Evolutionary conservation across 148 eudicot genomes (phyloP).

Genomic region (Mesembryanthemum crystallinum): DNA sequence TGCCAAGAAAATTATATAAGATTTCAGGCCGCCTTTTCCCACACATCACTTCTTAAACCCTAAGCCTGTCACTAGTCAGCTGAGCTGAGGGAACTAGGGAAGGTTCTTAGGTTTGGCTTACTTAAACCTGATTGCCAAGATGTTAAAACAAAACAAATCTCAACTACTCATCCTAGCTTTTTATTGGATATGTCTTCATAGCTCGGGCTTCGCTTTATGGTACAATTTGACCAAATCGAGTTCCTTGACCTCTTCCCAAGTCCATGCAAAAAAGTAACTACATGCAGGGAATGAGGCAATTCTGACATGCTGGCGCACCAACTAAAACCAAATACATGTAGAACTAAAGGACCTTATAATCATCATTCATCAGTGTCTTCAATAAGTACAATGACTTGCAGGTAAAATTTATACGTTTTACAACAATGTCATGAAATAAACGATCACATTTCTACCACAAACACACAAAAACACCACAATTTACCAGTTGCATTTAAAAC

Average conservation of each 20-base stretch:
- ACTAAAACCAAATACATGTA: background rate
- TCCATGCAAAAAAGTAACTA: background rate
- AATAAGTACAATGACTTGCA: background rate
- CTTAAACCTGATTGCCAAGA: background rate
- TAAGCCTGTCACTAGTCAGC: background rate
- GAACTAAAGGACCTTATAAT: background rate
- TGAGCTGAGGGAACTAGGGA: too few relatives aligned
- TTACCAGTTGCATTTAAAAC: background rate
- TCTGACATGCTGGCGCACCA: background rate
- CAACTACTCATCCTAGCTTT: background rate
- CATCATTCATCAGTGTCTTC: background rate
- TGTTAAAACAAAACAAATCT: background rate
- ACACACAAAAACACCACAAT: background rate
- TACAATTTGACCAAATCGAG: background rate
- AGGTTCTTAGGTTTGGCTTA: background rate
- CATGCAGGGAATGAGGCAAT: background rate
- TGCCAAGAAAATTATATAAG: background rate
- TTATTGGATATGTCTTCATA: background rate
- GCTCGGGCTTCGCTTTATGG: background rate
- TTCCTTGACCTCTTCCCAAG: background rate
- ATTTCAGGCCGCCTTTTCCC: background rate
- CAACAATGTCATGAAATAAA: background rate
- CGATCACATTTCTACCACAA: background rate
- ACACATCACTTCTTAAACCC: background rate
- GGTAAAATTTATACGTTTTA: background rate